Evolutionary conservation across 2,329 filamentous ascomycete species (phyloP).

Genomic region (Periglandula ipomoeae): DNA sequence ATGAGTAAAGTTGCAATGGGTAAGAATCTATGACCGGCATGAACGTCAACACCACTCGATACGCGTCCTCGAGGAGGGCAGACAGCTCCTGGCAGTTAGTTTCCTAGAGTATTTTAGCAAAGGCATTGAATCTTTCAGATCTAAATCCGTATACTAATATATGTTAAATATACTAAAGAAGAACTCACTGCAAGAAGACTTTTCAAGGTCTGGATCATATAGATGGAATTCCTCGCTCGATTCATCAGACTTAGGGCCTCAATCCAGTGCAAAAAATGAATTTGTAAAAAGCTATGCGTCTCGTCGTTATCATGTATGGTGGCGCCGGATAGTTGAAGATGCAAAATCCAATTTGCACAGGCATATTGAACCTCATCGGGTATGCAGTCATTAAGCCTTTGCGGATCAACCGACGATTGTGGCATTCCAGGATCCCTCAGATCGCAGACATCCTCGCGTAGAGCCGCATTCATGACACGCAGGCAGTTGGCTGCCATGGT

Average conservation of each 20-base stretch:
- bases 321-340: not conserved
- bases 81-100: not conserved
- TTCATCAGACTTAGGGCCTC: not conserved
- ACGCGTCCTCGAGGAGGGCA: not conserved
- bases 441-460: not conserved
- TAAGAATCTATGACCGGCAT: not conserved
- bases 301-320: not conserved
- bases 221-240: not conserved
- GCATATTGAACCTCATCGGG: conserved; percentile 1
- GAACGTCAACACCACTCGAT: not conserved
- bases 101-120: too few species aligned
- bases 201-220: not conserved
- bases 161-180: too few species aligned
- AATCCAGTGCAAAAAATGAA: not conserved
- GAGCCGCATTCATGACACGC: not conserved
- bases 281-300: not conserved
- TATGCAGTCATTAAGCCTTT: not conserved
- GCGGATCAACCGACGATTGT: not conserved
- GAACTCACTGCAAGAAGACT: not conserved
- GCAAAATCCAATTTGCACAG: not conserved
- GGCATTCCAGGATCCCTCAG: not conserved
- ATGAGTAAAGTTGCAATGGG: not conserved
- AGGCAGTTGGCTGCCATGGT: not conserved
- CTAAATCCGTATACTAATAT: too few species aligned
- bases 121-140: too few species aligned